Percentiles rank a stretch among this genome's conserved stretches.
phyloP scores from a whole-genome alignment of 805 yeast species.

The Komagataella pseudopastoris region DNA sequence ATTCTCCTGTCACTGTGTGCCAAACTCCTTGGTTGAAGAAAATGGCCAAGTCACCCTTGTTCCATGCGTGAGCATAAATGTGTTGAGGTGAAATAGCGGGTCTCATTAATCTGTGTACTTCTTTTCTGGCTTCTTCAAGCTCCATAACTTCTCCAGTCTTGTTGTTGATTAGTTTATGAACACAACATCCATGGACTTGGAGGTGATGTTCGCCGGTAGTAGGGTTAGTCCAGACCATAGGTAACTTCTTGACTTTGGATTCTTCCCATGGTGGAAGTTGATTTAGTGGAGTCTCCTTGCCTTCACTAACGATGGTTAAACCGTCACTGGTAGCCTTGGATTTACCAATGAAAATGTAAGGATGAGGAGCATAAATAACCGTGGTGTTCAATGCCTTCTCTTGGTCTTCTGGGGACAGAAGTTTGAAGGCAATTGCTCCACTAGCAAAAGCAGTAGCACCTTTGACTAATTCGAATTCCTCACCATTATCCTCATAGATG shows the following conservation, averaged over 20 bases:
- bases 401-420: slow-evolving; percentile 56
- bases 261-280: slow-evolving; percentile 79
- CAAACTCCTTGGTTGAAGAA: slow-evolving; percentile 84
- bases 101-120: slow-evolving; percentile 64
- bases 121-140: slow-evolving; percentile 61
- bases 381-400: slow-evolving; percentile 63
- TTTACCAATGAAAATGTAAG: slow-evolving; percentile 72
- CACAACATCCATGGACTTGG: slow-evolving; percentile 84
- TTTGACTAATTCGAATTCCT: slow-evolving; percentile 51
- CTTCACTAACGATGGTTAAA: slow-evolving; percentile 72
- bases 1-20: slow-evolving; percentile 88
- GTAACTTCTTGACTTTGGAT: slow-evolving; percentile 60
- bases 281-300: slow-evolving; percentile 52
- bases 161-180: slow-evolving; percentile 42
- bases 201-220: slow-evolving; percentile 71
- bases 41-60: slow-evolving; percentile 71
- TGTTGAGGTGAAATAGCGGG: slow-evolving; percentile 69
- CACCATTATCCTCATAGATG: slow-evolving; percentile 54
- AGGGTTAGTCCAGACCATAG: slow-evolving; percentile 89
- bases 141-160: slow-evolving; percentile 47
- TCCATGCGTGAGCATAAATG: slow-evolving; percentile 76
- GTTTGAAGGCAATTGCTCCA: slow-evolving; percentile 67
- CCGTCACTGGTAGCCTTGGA: slow-evolving; percentile 82
- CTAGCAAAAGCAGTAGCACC: slow-evolving; percentile 87
- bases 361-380: slow-evolving; percentile 86